Evolutionary conservation across 208 protist genomes (phyloP), one percentile per base, ranked within the genome.

Genomic region (Balamuthia mandrillaris): DNA sequence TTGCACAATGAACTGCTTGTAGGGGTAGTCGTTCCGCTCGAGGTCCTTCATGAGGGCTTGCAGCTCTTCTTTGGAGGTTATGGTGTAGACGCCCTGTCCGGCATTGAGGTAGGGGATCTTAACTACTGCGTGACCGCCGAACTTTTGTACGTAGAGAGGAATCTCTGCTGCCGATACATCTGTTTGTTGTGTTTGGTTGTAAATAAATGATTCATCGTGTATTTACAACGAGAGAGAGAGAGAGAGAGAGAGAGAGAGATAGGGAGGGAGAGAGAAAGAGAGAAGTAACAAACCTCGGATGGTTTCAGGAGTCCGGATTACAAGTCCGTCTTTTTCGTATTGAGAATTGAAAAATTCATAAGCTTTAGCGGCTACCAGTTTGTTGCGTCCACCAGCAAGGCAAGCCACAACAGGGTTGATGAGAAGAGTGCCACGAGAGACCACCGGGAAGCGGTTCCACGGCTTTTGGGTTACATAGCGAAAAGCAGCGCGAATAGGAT

Each of bases 1-100:
- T 68, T 94, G 92, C 27, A 94, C 92, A 68, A 94, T 94, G 74
- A 87, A 94, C 52, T 93, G 35, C 61, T 94, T 91, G 47, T 94
- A 94, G 9, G 42, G 18, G n/a, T 27, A 41, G 24, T 44, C 45
- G 29, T 65, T 45, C 21, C 90, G 47, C 10, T 84, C 45, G 14
- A 81, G 74, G 18, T 63, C 51, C n/a, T 66, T 61, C 91, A 94
- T 92, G 35, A 94, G 94, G 12, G 49, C 86, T 16, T 92, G 81
- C 49, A 94, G 77, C 72, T 94, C 91, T 18, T 51, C 7, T 44
- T 91, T 47, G 31, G 33, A 83, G 5, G 91, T 94, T 24, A 94
- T 94, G 9, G 92, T 94, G 37, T 85, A 94, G 3, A 94, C 92
- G 45, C 77, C 54, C 33, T 87, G 61, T 16, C 82, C 68, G 63